Base-by-base conservation (phyloP, 345 rosid species). In the Lagerstroemia speciosa region DNA sequence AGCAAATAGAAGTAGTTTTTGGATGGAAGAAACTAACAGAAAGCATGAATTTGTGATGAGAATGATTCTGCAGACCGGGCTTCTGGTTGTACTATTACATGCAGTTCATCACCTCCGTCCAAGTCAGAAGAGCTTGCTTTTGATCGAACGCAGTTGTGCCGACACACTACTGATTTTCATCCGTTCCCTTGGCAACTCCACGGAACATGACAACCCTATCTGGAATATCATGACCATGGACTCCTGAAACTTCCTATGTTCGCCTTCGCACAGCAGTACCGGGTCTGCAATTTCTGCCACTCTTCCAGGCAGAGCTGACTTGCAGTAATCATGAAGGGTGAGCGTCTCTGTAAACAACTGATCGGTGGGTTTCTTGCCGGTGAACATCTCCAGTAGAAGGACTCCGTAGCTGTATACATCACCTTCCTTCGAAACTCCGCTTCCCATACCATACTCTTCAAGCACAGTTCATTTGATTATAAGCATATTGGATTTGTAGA, bases 391-490 rank as follows among this genome's bases (percentile, higher is more conserved):
- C 26, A 69, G 66, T 27, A 43, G 15, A 6, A 69, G 72, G 67
- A 69, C n/a, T 12, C 67, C 72, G 11, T 38, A 69, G 41, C 33
- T 43, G 8, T 69, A 69, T 26, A 15, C 67, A 22, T 69, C 43
- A 3, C 67, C 72, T 5, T 61, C 57, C 19, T 11, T 41, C 9
- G 66, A 69, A 48, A 60, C 38, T 31, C 20, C 16, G 3, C 72
- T 60, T 69, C 73, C 73, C 33, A 65, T 24, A 5, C 70, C 77
- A 41, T 69, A 69, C 66, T 69, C 77, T 74, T 30, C 64, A 10
- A n/a, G 57, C 58, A 22, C 1, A 37, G n/a, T 5, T 34, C 37
- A 37, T 32, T 3, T 19, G 27, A 58, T 0, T 37, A 30, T 26
- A 36, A 48, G 50, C 3, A 30, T 15, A 52, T 30, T 48, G 41